These are phyloP conservation scores for Isochrysis galbana DNA, from an alignment of 78 protist genomes.

Conservation along the genomic window DNA sequence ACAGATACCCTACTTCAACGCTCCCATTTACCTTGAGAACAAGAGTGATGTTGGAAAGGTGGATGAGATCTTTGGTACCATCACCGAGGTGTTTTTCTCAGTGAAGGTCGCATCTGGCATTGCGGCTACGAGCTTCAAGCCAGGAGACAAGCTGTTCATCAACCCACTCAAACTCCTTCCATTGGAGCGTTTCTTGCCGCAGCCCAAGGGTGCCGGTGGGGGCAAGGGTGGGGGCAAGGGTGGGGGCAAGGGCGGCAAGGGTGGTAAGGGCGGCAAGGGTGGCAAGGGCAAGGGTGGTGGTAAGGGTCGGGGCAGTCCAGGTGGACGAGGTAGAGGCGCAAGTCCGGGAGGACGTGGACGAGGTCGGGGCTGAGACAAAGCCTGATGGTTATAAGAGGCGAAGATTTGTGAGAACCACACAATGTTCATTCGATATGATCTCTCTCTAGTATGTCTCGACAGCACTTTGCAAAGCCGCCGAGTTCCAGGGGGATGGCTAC, in stretches of 20 bases:
- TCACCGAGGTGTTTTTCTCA: conserved; percentile 48
- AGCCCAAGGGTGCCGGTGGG: conserved; percentile 36
- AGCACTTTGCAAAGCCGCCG: no score
- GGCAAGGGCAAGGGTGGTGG: conserved; percentile 5
- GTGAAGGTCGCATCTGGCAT: conserved; percentile 55
- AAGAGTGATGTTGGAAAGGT: conserved; percentile 70
- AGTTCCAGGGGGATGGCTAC: no score
- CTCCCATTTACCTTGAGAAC: conserved; percentile 62
- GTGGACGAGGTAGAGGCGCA: background rate
- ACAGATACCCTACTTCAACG: conserved; percentile 67
- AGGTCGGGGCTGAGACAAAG: no score
- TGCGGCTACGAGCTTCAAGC: conserved; percentile 56
- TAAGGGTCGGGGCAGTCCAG: background rate
- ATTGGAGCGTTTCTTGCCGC: conserved; percentile 54
- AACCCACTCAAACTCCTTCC: conserved; percentile 63
- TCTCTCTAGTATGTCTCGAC: no score
- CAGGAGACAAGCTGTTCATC: conserved; percentile 54
- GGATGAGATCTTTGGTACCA: conserved; percentile 64
- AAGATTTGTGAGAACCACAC: no score
- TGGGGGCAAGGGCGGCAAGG: background rate
- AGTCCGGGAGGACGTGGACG: no score
- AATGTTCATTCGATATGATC: no score
- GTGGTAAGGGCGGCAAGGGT: background rate
- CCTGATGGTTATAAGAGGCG: no score
- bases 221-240: background rate